Evolutionary conservation across 306 rosid genomes (phyloP).

Genomic region (Quercus gilva): DNA sequence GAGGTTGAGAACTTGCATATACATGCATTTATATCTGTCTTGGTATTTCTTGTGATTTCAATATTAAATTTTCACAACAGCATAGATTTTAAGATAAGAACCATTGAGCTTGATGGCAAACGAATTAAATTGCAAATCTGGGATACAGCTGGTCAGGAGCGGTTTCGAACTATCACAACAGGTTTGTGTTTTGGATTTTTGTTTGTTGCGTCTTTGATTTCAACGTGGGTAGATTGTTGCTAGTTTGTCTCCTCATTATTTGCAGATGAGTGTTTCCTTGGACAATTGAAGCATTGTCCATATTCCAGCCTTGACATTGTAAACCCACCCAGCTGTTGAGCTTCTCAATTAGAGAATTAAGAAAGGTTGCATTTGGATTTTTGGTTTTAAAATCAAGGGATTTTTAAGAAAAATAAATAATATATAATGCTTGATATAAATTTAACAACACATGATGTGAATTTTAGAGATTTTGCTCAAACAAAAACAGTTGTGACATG

Average conservation of each 20-base stretch:
- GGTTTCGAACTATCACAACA: conserved; percentile 83
- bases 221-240: neutral
- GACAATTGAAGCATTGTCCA: neutral
- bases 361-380: neutral
- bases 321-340: neutral
- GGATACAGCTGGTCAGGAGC: conserved; percentile 93
- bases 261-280: neutral
- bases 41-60: conserved; percentile 19
- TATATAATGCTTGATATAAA: too few species aligned
- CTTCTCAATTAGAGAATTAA: neutral
- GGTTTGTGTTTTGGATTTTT: conserved; percentile 35
- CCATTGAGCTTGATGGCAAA: conserved; percentile 80
- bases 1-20: neutral
- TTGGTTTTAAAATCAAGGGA: too few species aligned
- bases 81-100: conserved; percentile 87
- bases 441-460: too few species aligned
- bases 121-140: conserved; percentile 81
- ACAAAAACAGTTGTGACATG: too few species aligned
- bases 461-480: too few species aligned
- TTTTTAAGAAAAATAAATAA: too few species aligned
- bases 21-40: conserved; percentile 2
- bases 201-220: neutral
- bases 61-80: conserved; percentile 34
- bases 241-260: neutral
- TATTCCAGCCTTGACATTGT: neutral